Percentiles rank a stretch among this genome's conserved stretches.
phyloP scores from a whole-genome alignment of 176 grass and related monocot genomes.

The Eragrostis nindensis region DNA sequence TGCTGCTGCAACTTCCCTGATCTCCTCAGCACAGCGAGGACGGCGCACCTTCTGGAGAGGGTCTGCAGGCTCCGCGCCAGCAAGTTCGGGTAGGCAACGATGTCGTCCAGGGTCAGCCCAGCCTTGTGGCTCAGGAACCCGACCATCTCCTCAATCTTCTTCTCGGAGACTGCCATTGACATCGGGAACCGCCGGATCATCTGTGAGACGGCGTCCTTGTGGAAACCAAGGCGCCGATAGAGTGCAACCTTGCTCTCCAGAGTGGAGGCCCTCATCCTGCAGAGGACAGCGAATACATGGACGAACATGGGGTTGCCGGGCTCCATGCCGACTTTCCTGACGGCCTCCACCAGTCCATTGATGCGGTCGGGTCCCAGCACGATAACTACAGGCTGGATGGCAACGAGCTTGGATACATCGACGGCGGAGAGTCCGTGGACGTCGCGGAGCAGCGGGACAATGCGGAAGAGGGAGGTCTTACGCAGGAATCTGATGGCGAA shows the following conservation, averaged over 20 bases:
- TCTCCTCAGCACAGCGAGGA: constrained; percentile 40
- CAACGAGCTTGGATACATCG: constrained; percentile 25
- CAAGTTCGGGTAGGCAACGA: background rate
- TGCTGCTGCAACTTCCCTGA: background rate
- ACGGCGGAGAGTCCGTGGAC: constrained; percentile 19
- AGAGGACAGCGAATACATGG: constrained; percentile 2
- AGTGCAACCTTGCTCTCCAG: constrained; percentile 48
- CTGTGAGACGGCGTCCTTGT: background rate
- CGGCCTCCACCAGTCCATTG: constrained; percentile 22
- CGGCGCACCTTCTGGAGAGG: constrained; percentile 21
- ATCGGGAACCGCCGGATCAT: background rate
- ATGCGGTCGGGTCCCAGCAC: constrained; percentile 10
- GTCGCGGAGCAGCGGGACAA: constrained; percentile 5
- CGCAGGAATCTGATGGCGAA: constrained; percentile 12
- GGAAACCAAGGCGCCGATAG: constrained; percentile 35
- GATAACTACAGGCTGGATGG: constrained; percentile 36
- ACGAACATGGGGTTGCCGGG: constrained; percentile 20
- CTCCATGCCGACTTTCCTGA: constrained; percentile 29
- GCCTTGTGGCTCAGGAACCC: constrained; percentile 31
- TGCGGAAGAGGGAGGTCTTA: constrained; percentile 20
- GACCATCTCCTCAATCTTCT: background rate
- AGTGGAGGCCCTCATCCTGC: constrained; percentile 33
- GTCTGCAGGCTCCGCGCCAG: background rate
- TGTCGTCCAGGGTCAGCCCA: constrained; percentile 26
- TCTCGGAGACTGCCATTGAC: background rate